Percentiles rank a stretch among this genome's conserved stretches.
Conservation (phyloP, 2,329 filamentous ascomycete species). For the Botrytis tulipae region DNA sequence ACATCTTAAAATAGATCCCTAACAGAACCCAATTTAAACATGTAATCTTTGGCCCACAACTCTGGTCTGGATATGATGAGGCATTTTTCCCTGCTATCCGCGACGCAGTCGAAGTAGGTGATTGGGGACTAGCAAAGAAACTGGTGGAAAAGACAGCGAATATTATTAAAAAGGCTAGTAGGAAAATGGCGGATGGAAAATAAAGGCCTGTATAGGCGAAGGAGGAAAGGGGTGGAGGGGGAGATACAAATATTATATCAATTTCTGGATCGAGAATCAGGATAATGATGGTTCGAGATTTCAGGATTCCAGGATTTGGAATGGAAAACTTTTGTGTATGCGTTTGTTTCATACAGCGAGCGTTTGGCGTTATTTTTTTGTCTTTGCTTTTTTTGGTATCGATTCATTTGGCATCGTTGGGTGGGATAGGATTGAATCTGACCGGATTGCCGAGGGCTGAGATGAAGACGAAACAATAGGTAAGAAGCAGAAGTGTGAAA, state of each 20-base stretch:
- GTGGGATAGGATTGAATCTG: background rate
- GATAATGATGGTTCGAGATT: background rate
- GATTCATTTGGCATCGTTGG: background rate
- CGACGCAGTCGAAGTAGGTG: slow-evolving; percentile 69
- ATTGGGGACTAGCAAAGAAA: slow-evolving; percentile 67
- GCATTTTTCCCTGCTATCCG: slow-evolving; percentile 80
- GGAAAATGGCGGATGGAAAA: slow-evolving; percentile 25
- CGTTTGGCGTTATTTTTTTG: background rate
- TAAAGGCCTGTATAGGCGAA: background rate
- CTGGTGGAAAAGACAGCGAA: slow-evolving; percentile 70
- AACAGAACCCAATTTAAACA: slow-evolving; percentile 94
- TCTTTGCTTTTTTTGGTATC: background rate
- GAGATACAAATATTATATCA: background rate
- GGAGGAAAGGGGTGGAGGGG: background rate
- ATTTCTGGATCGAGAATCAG: background rate
- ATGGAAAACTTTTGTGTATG: background rate
- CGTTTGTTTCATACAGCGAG: background rate
- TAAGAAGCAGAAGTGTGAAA: background rate
- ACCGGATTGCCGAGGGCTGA: background rate
- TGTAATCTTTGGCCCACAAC: slow-evolving; percentile 79
- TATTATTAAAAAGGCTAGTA: slow-evolving; percentile 61
- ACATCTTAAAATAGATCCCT: slow-evolving; percentile 57
- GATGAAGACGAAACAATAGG: background rate
- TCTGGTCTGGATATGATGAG: slow-evolving; percentile 68
- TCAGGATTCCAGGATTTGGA: background rate